Base-by-base conservation (phyloP, 768 basidiomycete species). In the Termitomyces sp. region DNA sequence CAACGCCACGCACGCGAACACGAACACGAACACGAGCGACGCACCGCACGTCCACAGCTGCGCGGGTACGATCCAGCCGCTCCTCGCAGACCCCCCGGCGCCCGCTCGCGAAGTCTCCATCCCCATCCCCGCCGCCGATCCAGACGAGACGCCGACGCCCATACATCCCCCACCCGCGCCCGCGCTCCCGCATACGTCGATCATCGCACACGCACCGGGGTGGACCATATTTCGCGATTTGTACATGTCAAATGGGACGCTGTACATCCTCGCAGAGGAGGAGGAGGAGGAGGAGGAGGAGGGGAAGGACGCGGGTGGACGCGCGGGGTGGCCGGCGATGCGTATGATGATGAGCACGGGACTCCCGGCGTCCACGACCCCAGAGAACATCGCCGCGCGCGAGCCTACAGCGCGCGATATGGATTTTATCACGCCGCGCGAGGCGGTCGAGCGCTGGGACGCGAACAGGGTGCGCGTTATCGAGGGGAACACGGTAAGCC, bases 211-310 rank as follows among this genome's bases (percentile, higher is more conserved):
- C 57, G 86, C 85, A 5, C 86, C 86, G 32, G 92, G 93, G 43
- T 95, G 93, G 91, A 93, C 93, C 0, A 72, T 93, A 35, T 92
- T 91, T 71, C 80, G 81, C 30, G 86, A 93, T 69, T 69, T 95
- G 4, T 95, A 95, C 79, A 83, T 93, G 84, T 82, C 86, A 50
- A 89, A 93, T 62, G 90, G 89, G 8, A 93, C 91, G 0, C 79
- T 93, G 49, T 85, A 81, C 71, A 80, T 94, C 67, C 77, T 93
- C 57, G 79, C 86, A 1, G 18, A 40, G 40, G 5, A 5, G 16
- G n/a, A n/a, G n/a, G n/a, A n/a, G n/a, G n/a, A n/a, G n/a, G n/a
- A n/a, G n/a, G n/a, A n/a, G n/a, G n/a, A n/a, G n/a, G n/a, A n/a
- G n/a, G n/a, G n/a, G n/a, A n/a, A n/a, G n/a, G 18, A 16, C 16